Evolutionary conservation across 176 grass and related monocot genomes (phyloP).

Genomic region (Avena insularis): DNA sequence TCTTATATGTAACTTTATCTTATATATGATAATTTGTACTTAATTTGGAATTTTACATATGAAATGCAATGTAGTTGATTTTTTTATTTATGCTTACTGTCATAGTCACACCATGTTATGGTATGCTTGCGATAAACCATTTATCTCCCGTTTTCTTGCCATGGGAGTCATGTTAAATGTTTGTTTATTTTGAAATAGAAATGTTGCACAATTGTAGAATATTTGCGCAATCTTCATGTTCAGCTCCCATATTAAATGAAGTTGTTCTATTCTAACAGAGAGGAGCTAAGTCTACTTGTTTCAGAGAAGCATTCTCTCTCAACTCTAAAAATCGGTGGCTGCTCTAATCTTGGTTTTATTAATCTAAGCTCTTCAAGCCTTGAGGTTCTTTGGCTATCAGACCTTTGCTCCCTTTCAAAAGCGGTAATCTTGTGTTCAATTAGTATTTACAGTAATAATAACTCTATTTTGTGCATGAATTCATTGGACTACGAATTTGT

Average conservation of each 20-base stretch:
- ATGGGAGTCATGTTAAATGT: slow-evolving; percentile 20
- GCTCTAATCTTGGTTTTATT: slow-evolving; percentile 78
- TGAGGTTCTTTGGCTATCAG: slow-evolving; percentile 81
- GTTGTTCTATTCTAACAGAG: slow-evolving; percentile 56
- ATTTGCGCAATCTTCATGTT: neutral
- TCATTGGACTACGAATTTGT: slow-evolving; percentile 35
- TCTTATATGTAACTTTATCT: neutral
- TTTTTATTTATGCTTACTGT: slow-evolving; percentile 3
- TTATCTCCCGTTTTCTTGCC: slow-evolving; percentile 18
- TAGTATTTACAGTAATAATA: neutral
- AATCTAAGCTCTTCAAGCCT: slow-evolving; percentile 84
- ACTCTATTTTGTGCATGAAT: slow-evolving; percentile 28
- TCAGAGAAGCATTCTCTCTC: slow-evolving; percentile 70
- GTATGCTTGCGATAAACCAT: slow-evolving; percentile 25
- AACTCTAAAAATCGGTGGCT: slow-evolving; percentile 75
- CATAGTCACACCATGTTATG: neutral
- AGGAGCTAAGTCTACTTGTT: slow-evolving; percentile 76
- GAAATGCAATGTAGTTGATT: slow-evolving; percentile 13
- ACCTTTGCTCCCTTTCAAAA: slow-evolving; percentile 81
- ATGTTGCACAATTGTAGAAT: neutral
- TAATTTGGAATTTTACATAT: slow-evolving; percentile 27
- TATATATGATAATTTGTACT: slow-evolving; percentile 22
- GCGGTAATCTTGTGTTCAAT: slow-evolving; percentile 56
- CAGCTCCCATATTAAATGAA: slow-evolving; percentile 28
- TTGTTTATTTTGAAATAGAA: slow-evolving; percentile 14